Evolutionary conservation across 495 filamentous ascomycete genomes (phyloP), one percentile per base, ranked within the genome.

Genomic region (Penicillium tannophilum): DNA sequence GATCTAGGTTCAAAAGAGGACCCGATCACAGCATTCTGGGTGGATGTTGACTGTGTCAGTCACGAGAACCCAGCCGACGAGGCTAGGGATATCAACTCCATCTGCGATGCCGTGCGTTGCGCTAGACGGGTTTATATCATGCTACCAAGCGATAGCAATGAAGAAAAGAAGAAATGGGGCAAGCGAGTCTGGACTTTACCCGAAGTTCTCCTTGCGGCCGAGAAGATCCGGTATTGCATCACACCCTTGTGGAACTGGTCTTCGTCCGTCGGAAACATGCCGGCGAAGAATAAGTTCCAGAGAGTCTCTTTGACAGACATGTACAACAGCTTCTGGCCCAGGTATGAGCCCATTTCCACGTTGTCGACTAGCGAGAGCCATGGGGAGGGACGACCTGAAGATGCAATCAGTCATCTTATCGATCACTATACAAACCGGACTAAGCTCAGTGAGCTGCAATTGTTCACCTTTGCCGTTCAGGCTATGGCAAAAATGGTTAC

Each of bases 61-160:
- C 36, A 35, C 14, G 26, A 28, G 23, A 42, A 49, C 5, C 49
- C 57, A 20, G 52, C 54, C 8, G 26, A 48, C 30, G 33, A 31
- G 8, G 52, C 59, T 6, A 56, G 56, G 24, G 59, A 61, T 46
- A 50, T 61, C n/a, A 56, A 61, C 41, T 56, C 59, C 0, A 61
- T 61, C 24, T 61, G 59, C 12, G 59, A 61, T 49, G 59, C 59
- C 0, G 59, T 61, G 28, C 59, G 59, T 30, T 57, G 59, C 33
- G 59, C 59, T 4, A 47, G 46, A 17, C 54, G 59, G 1, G 59
- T 62, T 3, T 62, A 62, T 28, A 50, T 62, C 3, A 41, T 62
- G 4, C 43, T 62, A 17, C 59, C 59, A 17, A 44, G 16, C n/a
- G 24, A 57, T 12, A 26, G 35, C 10, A 7, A 23, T 2, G 33